These are phyloP conservation scores for Phytophthora rubi DNA, from an alignment of 352 stramenopile genomes.

Conservation along the genomic window DNA sequence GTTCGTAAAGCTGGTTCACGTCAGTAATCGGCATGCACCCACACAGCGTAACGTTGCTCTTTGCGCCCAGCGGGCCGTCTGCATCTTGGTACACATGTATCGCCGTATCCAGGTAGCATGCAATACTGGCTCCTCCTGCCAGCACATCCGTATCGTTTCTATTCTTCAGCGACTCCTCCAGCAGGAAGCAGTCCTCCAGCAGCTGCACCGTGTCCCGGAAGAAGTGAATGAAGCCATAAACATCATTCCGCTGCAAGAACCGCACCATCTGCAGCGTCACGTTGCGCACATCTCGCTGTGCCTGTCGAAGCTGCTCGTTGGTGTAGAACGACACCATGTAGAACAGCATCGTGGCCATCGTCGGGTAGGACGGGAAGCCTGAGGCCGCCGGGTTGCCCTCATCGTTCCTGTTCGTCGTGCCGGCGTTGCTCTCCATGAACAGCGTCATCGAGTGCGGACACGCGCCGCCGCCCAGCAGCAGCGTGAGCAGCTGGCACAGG, in stretches of 20 bases:
- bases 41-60: conserved; percentile 42
- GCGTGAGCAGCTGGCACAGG: conserved; percentile 59
- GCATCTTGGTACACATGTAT: conserved; percentile 73
- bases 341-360: conserved; percentile 69
- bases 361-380: conserved; percentile 49
- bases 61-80: conserved; percentile 53
- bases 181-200: conserved; percentile 60
- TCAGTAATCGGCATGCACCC: conserved; percentile 53
- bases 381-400: conserved; percentile 15
- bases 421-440: conserved; percentile 49
- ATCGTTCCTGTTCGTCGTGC: background rate
- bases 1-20: conserved; percentile 31
- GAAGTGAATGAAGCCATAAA: conserved; percentile 70
- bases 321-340: conserved; percentile 81
- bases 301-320: conserved; percentile 40
- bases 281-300: conserved; percentile 51
- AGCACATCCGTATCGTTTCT: conserved; percentile 32
- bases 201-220: conserved; percentile 61
- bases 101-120: conserved; percentile 61
- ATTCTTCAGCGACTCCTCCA: conserved; percentile 54
- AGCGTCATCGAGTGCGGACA: conserved; percentile 71
- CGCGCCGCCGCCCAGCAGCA: conserved; percentile 49
- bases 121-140: conserved; percentile 36
- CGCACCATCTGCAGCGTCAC: conserved; percentile 61
- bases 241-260: conserved; percentile 61